Evolutionary conservation across 2,329 filamentous ascomycete species (phyloP).

Genomic region (Ceratocystiopsis brevicomis): DNA sequence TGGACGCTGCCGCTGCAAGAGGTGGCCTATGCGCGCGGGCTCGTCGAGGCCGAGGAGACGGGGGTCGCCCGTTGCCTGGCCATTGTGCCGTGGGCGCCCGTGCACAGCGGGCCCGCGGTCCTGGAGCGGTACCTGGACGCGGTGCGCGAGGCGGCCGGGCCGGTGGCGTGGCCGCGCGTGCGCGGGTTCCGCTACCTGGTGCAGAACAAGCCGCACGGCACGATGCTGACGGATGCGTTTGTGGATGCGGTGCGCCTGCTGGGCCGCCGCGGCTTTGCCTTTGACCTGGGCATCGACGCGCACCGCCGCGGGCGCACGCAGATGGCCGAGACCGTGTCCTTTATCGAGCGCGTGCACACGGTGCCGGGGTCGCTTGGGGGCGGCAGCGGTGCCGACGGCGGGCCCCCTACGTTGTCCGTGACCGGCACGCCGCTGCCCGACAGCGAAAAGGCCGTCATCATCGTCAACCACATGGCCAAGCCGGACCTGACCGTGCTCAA

Average conservation of each 20-base stretch:
- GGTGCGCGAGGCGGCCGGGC: slow-evolving; percentile 42
- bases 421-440: slow-evolving; percentile 26
- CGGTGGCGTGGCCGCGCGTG: slow-evolving; percentile 45
- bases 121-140: slow-evolving; percentile 46
- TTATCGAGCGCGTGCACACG: slow-evolving; percentile 45
- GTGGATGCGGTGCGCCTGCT: slow-evolving; percentile 47
- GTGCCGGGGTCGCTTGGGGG: too few species aligned
- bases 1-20: slow-evolving; percentile 55
- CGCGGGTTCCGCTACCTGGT: slow-evolving; percentile 70
- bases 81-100: slow-evolving; percentile 71
- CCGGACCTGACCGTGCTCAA: slow-evolving; percentile 52
- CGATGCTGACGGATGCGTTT: slow-evolving; percentile 44
- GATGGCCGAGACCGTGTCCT: slow-evolving; percentile 49
- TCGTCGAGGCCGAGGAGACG: slow-evolving; percentile 36
- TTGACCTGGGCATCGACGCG: slow-evolving; percentile 73
- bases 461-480: slow-evolving; percentile 81
- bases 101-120: slow-evolving; percentile 41
- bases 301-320: slow-evolving; percentile 57
- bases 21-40: slow-evolving; percentile 46
- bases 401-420: too few species aligned
- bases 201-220: slow-evolving; percentile 53
- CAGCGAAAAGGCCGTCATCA: slow-evolving; percentile 41
- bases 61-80: slow-evolving; percentile 40
- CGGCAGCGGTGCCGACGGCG: too few species aligned
- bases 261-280: slow-evolving; percentile 43